Percentiles rank a stretch among this genome's conserved stretches.
These are phyloP conservation scores for Elongisporangium anandrum DNA, from an alignment of 352 stramenopile genomes.

Conservation along the genomic window DNA sequence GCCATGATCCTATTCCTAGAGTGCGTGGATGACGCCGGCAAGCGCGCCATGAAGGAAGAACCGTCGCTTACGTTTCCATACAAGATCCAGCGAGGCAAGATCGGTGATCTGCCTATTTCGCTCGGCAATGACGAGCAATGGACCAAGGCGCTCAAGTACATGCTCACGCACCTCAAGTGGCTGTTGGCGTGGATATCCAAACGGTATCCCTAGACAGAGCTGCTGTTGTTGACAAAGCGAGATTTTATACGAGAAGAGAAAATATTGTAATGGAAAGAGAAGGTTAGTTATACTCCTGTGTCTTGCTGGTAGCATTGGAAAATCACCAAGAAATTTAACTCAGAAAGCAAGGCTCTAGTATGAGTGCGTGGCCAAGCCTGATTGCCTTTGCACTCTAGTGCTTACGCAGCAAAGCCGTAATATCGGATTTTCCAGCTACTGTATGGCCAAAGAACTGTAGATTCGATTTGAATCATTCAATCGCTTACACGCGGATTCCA, in stretches of 20 bases:
- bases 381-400: too few relatives aligned
- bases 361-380: too few relatives aligned
- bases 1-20: conserved; percentile 89
- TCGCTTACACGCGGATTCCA: too few relatives aligned
- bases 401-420: too few relatives aligned
- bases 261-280: too few relatives aligned
- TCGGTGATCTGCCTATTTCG: conserved; percentile 85
- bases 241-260: not conserved
- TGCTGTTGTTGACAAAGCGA: not conserved
- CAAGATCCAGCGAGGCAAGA: conserved; percentile 87
- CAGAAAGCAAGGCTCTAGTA: too few relatives aligned
- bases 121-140: conserved; percentile 89
- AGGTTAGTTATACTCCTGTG: too few relatives aligned
- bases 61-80: conserved; percentile 88
- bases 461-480: too few relatives aligned
- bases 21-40: conserved; percentile 83
- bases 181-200: conserved; percentile 91
- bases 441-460: too few relatives aligned
- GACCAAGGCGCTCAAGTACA: conserved; percentile 90
- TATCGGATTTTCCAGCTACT: too few relatives aligned
- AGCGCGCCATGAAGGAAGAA: conserved; percentile 86
- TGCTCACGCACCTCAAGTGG: conserved; percentile 92
- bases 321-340: too few relatives aligned
- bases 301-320: too few relatives aligned
- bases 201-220: conserved; percentile 37